phyloP scores from a whole-genome alignment of 2,329 filamentous ascomycete genomes.

The Colletotrichum lini region DNA sequence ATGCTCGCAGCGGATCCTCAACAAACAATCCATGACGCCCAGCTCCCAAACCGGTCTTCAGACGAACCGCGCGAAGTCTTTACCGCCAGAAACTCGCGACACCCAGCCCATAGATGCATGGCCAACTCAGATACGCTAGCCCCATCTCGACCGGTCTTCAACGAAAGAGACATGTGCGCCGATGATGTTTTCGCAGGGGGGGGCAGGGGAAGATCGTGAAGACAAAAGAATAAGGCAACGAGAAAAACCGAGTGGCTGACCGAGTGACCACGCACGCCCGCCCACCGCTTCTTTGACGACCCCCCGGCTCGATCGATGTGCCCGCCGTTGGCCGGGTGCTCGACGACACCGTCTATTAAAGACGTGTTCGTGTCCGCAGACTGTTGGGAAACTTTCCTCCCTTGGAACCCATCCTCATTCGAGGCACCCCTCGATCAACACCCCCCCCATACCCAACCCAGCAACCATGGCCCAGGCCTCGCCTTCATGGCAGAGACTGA shows the following conservation, averaged over 20 bases:
- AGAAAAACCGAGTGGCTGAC: constrained; percentile 32
- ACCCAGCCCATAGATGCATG: constrained; percentile 27
- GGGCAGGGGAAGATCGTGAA: constrained; percentile 11
- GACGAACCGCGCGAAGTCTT: constrained; percentile 28
- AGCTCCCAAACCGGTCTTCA: constrained; percentile 15
- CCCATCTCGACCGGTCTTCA: constrained; percentile 21
- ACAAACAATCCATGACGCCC: constrained; percentile 27
- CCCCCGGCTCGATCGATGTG: neutral
- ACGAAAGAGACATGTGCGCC: constrained; percentile 20
- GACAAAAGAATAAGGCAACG: neutral
- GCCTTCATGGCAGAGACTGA: constrained; percentile 40
- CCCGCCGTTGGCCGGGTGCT: constrained; percentile 31
- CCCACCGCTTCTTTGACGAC: constrained; percentile 33
- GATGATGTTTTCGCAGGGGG: constrained; percentile 5
- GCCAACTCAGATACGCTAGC: constrained; percentile 25
- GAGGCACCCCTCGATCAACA: constrained; percentile 39
- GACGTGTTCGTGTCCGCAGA: constrained; percentile 16
- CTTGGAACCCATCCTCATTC: constrained; percentile 40
- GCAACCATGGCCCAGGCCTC: constrained; percentile 38
- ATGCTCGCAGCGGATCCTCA: constrained; percentile 16
- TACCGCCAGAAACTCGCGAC: constrained; percentile 34
- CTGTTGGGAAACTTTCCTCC: constrained; percentile 6
- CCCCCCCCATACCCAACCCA: neutral
- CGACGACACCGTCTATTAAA: constrained; percentile 35
- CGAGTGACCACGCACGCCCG: constrained; percentile 21